Percentiles rank a stretch among this genome's conserved stretches.
Conservation (phyloP, 306 rosid species). For the Medicago lupulina region DNA sequence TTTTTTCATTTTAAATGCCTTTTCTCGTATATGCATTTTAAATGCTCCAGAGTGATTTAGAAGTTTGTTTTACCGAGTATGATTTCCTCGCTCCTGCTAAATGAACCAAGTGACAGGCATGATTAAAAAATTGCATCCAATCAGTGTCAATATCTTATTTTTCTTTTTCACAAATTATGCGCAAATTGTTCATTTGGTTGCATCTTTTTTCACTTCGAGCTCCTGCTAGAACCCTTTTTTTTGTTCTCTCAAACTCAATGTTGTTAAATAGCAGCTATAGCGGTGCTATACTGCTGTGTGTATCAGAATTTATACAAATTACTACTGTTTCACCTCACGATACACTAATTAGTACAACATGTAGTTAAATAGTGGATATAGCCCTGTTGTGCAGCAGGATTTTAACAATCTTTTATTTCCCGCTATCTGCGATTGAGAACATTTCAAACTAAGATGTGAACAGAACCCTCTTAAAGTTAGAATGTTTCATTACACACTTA, state of each 20-base stretch:
- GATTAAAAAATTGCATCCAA: conserved; percentile 19
- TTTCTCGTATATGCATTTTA: too few species aligned
- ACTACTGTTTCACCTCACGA: too few species aligned
- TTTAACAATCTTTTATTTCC: too few species aligned
- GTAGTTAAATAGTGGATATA: too few species aligned
- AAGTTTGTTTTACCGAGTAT: conserved; percentile 28
- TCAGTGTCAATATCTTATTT: background rate
- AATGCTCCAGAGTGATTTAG: conserved; percentile 14
- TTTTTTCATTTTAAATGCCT: conserved; percentile 19
- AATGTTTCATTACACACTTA: background rate
- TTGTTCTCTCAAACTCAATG: background rate
- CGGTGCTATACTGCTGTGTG: too few species aligned
- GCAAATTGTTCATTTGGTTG: conserved; percentile 27
- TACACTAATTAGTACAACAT: too few species aligned
- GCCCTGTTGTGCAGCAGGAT: too few species aligned
- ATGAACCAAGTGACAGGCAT: conserved; percentile 31
- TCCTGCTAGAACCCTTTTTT: background rate
- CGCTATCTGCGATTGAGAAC: too few species aligned
- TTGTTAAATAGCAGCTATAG: too few species aligned
- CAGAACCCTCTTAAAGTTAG: conserved; percentile 22
- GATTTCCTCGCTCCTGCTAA: conserved; percentile 27
- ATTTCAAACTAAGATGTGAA: conserved; percentile 13
- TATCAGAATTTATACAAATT: too few species aligned
- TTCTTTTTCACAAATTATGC: conserved; percentile 1
- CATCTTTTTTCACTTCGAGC: conserved; percentile 29